Conservation (phyloP, 306 rosid genomes). For the Rosa chinensis region DNA sequence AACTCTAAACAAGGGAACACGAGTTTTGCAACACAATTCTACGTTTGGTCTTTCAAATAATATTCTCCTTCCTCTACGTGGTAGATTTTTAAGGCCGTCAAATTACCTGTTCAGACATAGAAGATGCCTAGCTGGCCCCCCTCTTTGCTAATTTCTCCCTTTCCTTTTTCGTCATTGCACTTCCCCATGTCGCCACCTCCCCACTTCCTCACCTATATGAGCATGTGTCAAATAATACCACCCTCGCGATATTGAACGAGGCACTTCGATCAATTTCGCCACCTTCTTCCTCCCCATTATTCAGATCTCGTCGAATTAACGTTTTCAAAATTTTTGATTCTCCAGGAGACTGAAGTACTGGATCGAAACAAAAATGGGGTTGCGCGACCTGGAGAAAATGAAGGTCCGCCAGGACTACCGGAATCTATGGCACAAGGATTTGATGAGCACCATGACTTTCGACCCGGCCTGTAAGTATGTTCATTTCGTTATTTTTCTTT, state of each 20-base stretch:
- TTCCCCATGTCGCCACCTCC: not conserved
- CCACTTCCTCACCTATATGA: not conserved
- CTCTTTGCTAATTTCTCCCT: no score
- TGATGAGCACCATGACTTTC: constrained; percentile 38
- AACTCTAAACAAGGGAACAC: no score
- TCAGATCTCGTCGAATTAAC: not conserved
- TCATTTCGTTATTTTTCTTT: not conserved
- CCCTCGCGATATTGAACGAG: not conserved
- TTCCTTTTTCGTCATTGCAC: not conserved
- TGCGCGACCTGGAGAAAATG: constrained; percentile 45
- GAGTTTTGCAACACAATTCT: no score
- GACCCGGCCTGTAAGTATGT: constrained; percentile 46
- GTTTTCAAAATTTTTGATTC: not conserved
- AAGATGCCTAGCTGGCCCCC: no score
- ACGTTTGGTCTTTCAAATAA: no score
- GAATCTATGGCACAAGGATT: constrained; percentile 71
- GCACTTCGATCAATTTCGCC: constrained; percentile 12
- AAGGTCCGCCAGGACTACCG: constrained; percentile 59
- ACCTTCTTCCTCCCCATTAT: not conserved
- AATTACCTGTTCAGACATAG: no score
- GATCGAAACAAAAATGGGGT: constrained; percentile 13
- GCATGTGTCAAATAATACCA: not conserved
- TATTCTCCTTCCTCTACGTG: no score
- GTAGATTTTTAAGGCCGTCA: no score
- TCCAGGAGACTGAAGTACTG: not conserved